Conservation (phyloP, 2,329 filamentous ascomycete genomes). For the Setomelanomma holmii region DNA sequence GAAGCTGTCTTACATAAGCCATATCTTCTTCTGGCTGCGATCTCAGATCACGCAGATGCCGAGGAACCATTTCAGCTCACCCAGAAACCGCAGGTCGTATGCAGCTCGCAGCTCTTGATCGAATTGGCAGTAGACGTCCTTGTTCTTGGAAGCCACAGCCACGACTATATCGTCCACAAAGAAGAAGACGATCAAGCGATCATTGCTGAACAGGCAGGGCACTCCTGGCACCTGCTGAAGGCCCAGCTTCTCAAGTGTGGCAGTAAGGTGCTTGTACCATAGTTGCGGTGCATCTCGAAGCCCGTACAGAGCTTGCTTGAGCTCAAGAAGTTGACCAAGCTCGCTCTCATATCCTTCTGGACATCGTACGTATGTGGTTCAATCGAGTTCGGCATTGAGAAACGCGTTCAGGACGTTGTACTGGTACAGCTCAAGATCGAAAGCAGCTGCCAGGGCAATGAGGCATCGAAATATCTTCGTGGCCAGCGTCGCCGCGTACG, state of each 20-base stretch:
- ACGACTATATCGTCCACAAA: neutral
- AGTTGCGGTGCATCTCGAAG: slow-evolving; percentile 21
- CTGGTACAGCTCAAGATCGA: slow-evolving; percentile 21
- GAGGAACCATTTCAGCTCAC: neutral
- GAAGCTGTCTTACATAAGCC: slow-evolving; percentile 18
- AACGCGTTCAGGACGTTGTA: slow-evolving; percentile 29
- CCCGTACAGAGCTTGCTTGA: slow-evolving; percentile 25
- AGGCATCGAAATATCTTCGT: slow-evolving; percentile 19
- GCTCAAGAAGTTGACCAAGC: neutral
- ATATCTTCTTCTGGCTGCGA: slow-evolving; percentile 3
- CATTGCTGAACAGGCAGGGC: neutral
- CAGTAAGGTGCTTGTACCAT: slow-evolving; percentile 17
- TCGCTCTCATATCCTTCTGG: slow-evolving; percentile 20
- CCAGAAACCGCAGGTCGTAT: neutral
- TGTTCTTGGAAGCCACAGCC: neutral
- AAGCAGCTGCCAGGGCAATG: slow-evolving; percentile 24
- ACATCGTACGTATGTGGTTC: slow-evolving; percentile 12
- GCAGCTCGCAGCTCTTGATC: neutral
- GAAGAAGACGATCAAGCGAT: neutral
- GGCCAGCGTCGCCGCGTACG: slow-evolving; percentile 4
- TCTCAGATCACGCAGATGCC: slow-evolving; percentile 1
- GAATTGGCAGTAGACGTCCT: neutral
- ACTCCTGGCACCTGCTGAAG: neutral
- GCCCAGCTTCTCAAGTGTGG: neutral
- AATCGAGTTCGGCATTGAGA: slow-evolving; percentile 18